Conservation (phyloP, 2,329 filamentous ascomycete species). For the Aspergillus bombycis region DNA sequence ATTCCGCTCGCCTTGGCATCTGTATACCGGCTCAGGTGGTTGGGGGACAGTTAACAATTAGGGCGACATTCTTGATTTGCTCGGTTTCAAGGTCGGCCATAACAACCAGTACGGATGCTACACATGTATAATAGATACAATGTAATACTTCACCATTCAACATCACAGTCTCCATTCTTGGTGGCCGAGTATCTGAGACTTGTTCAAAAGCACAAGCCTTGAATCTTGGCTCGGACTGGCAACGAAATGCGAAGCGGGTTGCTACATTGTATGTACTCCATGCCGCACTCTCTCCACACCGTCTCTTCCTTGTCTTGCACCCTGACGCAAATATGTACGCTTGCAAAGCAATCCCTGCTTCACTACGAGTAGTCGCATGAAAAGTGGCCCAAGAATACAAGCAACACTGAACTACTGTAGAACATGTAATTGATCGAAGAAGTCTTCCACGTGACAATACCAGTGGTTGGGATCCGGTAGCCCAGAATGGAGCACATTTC, state of each 20-base stretch:
- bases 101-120: background rate
- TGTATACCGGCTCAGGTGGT: background rate
- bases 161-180: background rate
- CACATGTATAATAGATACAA: background rate
- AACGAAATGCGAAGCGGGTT: background rate
- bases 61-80: background rate
- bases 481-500: background rate
- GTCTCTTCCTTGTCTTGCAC: background rate
- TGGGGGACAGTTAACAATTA: background rate
- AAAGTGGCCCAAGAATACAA: background rate
- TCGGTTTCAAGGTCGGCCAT: too few relatives aligned
- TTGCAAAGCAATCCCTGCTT: background rate
- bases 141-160: too few relatives aligned
- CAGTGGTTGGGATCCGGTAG: background rate
- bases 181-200: background rate
- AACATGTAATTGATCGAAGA: background rate
- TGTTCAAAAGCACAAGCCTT: background rate
- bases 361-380: background rate
- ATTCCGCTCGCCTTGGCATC: background rate
- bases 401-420: background rate
- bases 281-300: background rate
- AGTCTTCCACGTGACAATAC: background rate
- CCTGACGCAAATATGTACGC: background rate
- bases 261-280: background rate
- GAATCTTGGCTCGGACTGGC: background rate